Evolutionary conservation across 352 stramenopile genomes (phyloP), one percentile per base, ranked within the genome.

Genomic region (Peronospora farinosa): DNA sequence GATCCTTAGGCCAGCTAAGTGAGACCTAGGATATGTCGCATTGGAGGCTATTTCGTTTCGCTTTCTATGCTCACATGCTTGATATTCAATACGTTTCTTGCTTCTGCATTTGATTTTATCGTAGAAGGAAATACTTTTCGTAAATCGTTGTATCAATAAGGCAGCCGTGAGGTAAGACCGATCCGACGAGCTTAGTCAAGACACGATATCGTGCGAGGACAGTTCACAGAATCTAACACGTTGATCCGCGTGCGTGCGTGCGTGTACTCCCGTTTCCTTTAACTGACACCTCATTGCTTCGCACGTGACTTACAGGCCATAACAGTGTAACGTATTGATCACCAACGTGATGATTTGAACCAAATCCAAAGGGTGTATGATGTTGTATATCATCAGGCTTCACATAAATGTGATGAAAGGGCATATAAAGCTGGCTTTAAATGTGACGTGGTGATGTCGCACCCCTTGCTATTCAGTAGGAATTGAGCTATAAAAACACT

Each of bases 71-170:
- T 62, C 60, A 53, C 33, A 47, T 63, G 53, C 58, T 65, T 54
- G 56, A 54, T 46, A 62, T 71, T 71, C 54, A 71, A 67, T 71
- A 71, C 65, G 68, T 71, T 47, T 49, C 37, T 16, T 32, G 10
- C 47, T 52, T 55, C 38, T 51, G 42, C 23, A n/a, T 55, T 37
- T 40, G 27, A 19, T 33, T 27, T 27, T 27, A 4, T 32, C 8
- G 19, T 21, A 3, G 19, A 21, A 32, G 10, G 7, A 1, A 3
- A 12, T 32, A 2, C 12, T 32, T 32, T 11, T 12, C 30, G n/a
- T 40, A 32, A 32, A 28, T 35, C 13, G 11, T 40, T 11, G 5
- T 40, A 23, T 7, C 35, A 21, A 12, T 8, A 9, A 3, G 7
- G 23, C 23, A 27, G 23, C 23, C 23, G 3, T 27, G 3, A 27